Percentiles rank a stretch among this genome's conserved stretches.
Conservation (phyloP, 2,329 filamentous ascomycete genomes). For the Neopestalotiopsis sp. region DNA sequence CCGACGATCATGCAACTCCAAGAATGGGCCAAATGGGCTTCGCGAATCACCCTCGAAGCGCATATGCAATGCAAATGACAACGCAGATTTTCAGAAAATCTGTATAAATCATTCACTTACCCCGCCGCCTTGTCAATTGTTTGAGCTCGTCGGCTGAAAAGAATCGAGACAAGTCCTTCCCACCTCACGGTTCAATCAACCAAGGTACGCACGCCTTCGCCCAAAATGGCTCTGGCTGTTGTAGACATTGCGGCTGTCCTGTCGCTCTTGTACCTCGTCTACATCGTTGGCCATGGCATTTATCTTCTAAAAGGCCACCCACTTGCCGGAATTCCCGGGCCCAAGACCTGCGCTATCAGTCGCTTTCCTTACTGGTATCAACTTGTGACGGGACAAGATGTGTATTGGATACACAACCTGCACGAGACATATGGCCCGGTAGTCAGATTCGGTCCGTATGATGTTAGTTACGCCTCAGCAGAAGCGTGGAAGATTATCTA, state of each 20-base stretch:
- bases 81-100: background rate
- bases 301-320: conserved; percentile 32
- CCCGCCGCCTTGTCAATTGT: background rate
- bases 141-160: background rate
- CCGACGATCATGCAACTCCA: background rate
- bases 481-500: conserved; percentile 30
- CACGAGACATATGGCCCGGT: conserved; percentile 30
- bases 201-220: background rate
- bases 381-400: conserved; percentile 25
- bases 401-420: conserved; percentile 28
- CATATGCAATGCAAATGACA: background rate
- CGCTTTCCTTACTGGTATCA: conserved; percentile 32
- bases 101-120: background rate
- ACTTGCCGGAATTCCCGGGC: conserved; percentile 29
- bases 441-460: conserved; percentile 27
- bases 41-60: background rate
- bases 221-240: background rate
- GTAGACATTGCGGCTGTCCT: background rate
- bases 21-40: background rate
- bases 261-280: conserved; percentile 8
- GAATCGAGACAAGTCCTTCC: background rate
- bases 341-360: conserved; percentile 25
- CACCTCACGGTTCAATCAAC: background rate
- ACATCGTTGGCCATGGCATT: conserved; percentile 22
- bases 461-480: conserved; percentile 28